Base-by-base conservation (phyloP, 73 alveolate species). In the Loxodes magnus region DNA sequence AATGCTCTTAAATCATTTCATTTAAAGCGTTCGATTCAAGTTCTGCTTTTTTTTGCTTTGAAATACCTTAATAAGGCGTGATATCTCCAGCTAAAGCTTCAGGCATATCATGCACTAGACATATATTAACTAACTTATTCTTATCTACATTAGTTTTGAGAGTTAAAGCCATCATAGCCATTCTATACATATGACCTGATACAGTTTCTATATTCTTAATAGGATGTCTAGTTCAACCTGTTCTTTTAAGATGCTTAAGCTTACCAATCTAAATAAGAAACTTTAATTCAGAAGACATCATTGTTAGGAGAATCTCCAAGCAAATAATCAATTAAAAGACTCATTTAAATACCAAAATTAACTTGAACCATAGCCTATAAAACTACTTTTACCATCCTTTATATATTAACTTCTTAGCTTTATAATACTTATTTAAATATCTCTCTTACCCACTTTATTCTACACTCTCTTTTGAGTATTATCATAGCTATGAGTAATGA, bases 31-130 rank as follows among this genome's bases (percentile, higher is more conserved):
- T 30, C 19, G 26, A 54, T 23, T 68, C 82, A 22, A 39, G 33
- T 64, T 42, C 4, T 21, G 33, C 35, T 50, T 68, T 68, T 25
- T 23, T 30, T 4, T 68, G 34, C 29, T 22, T 59, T 20, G 75
- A 60, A 42, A 68, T 31, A 12, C 53, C 53, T 14, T 68, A 74
- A 21, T 35, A 35, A 43, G 82, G 82, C 26, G 74, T 68, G 5
- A 68, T 68, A 24, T 68, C 82, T 1, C 82, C 82, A 14, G 61
- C 82, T 29, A 68, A 33, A 20, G 56, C 69, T 63, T 68, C 82
- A 30, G 68, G 57, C 51, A 68, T 26, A 68, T 68, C 82, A 31
- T 68, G 82, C n/a, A 68, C 57, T 37, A 68, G 46, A 5, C 75
- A 54, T 17, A 68, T 61, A 23, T 68, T 68, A 7, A 68, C 61